A percentile compares a stretch with the other conserved stretches of the same genome.
Evolutionary conservation across 192 early-diverging fungal genomes (phyloP).

Genomic region (Coemansia sp.): DNA sequence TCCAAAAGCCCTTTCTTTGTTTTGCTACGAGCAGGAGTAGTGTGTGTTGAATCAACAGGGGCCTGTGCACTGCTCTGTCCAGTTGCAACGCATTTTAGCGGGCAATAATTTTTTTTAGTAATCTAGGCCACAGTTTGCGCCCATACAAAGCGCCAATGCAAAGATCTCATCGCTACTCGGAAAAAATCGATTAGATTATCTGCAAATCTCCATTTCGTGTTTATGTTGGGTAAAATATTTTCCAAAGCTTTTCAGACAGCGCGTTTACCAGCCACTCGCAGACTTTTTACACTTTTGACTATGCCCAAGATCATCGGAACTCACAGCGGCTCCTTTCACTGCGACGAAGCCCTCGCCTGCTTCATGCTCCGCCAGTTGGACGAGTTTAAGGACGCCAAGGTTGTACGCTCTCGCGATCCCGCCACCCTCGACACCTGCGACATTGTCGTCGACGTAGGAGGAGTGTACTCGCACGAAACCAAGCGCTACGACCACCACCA

Average conservation of each 20-base stretch:
- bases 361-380: constrained; percentile 73
- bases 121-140: too few relatives aligned
- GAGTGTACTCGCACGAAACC: constrained; percentile 75
- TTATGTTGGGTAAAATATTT: constrained; percentile 16
- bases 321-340: constrained; percentile 81
- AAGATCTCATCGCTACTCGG: too few relatives aligned
- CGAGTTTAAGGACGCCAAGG: constrained; percentile 61
- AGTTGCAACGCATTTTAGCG: too few relatives aligned
- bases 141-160: too few relatives aligned
- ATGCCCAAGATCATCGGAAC: constrained; percentile 72
- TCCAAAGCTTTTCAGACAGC: constrained; percentile 3
- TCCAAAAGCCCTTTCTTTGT: too few relatives aligned
- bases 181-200: too few relatives aligned
- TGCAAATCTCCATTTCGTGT: not conserved
- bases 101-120: too few relatives aligned
- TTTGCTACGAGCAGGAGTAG: too few relatives aligned
- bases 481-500: constrained; percentile 92
- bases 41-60: too few relatives aligned
- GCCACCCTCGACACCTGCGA: constrained; percentile 71
- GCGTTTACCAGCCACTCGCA: not conserved
- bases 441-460: constrained; percentile 94
- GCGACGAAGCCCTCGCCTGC: constrained; percentile 91
- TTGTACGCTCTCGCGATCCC: constrained; percentile 84
- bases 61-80: too few relatives aligned
- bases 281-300: not conserved